Evolutionary conservation across 352 stramenopile genomes (phyloP).

Genomic region (Halophytophthora batemanensis): DNA sequence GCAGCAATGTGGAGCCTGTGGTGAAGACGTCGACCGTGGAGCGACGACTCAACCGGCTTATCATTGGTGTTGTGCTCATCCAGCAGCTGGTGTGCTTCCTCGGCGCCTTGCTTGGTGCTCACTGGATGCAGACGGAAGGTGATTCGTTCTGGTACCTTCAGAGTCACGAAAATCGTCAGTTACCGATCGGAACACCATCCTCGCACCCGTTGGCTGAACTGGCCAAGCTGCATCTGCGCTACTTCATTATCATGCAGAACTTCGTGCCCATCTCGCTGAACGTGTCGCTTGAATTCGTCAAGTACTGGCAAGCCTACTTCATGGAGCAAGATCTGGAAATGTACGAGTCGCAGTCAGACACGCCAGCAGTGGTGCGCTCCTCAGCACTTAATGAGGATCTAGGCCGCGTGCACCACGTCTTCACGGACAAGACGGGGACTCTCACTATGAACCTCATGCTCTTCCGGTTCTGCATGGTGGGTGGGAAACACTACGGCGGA

Average conservation of each 20-base stretch:
- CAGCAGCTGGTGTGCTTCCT: conserved; percentile 73
- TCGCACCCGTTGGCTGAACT: conserved; percentile 57
- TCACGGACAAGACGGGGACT: conserved; percentile 95
- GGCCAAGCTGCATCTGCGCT: conserved; percentile 85
- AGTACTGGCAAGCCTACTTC: conserved; percentile 95
- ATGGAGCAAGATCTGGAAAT: conserved; percentile 91
- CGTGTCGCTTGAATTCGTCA: conserved; percentile 96
- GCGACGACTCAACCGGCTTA: conserved; percentile 64
- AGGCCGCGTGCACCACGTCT: conserved; percentile 89
- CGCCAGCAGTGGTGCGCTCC: conserved; percentile 71
- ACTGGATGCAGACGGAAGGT: conserved; percentile 68
- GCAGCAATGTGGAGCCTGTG: conserved; percentile 71
- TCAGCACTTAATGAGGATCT: conserved; percentile 91
- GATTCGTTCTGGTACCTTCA: conserved; percentile 70
- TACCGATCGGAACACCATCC: conserved; percentile 7
- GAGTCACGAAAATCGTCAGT: conserved; percentile 13
- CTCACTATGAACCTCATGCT: conserved; percentile 96
- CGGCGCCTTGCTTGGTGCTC: conserved; percentile 54
- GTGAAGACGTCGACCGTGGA: conserved; percentile 82
- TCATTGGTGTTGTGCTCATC: conserved; percentile 69
- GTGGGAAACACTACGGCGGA: conserved; percentile 90
- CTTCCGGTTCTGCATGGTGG: conserved; percentile 95
- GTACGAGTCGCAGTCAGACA: conserved; percentile 91
- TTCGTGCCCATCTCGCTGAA: conserved; percentile 99
- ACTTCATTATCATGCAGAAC: conserved; percentile 97